phyloP scores from a whole-genome alignment of 1,139 yeast genomes.

The Nematodospora anomalae region DNA sequence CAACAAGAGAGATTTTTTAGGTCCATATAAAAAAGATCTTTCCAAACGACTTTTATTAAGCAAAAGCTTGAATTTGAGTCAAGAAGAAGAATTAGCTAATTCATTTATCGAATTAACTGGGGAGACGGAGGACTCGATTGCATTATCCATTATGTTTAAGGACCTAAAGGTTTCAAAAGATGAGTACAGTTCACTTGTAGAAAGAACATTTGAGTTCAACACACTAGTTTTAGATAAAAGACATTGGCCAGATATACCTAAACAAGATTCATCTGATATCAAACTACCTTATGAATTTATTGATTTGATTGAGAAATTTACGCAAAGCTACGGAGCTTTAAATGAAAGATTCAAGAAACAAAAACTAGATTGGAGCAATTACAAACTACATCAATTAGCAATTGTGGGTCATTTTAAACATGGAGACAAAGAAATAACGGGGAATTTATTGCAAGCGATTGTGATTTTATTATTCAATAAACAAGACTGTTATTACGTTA shows the following conservation, averaged over 20 bases:
- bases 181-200: constrained; percentile 15
- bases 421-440: constrained; percentile 35
- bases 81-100: constrained; percentile 30
- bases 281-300: constrained; percentile 19
- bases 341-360: constrained; percentile 21
- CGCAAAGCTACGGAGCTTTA: constrained; percentile 17
- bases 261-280: constrained; percentile 18
- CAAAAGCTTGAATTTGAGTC: constrained; percentile 20
- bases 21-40: constrained; percentile 35
- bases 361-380: constrained; percentile 32
- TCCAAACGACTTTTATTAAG: constrained; percentile 37
- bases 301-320: constrained; percentile 18
- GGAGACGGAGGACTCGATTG: constrained; percentile 31
- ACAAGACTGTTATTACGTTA: constrained; percentile 17
- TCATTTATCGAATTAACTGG: constrained; percentile 30
- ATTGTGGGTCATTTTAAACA: constrained; percentile 27
- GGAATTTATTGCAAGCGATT: constrained; percentile 42
- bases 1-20: constrained; percentile 36
- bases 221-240: constrained; percentile 37
- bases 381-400: constrained; percentile 35
- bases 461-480: constrained; percentile 34
- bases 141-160: constrained; percentile 34
- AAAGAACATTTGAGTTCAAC: constrained; percentile 21
- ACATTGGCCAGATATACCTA: constrained; percentile 46
- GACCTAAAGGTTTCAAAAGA: constrained; percentile 28